These are phyloP conservation scores for Paragyromitra xinjiangensis DNA, from an alignment of 495 filamentous ascomycete genomes.

Conservation along the genomic window DNA sequence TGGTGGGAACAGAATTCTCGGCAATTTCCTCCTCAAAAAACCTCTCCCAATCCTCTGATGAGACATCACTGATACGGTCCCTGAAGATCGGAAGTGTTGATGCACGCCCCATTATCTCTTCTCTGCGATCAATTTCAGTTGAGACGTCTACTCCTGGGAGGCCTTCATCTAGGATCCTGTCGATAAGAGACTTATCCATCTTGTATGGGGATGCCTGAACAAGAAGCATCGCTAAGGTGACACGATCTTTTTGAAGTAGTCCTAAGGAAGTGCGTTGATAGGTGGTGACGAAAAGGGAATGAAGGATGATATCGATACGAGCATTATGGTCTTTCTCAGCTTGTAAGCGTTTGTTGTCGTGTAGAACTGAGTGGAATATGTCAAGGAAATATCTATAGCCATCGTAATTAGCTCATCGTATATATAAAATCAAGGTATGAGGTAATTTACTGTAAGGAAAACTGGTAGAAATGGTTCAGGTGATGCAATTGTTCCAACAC, in stretches of 20 bases:
- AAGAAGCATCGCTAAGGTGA: slow-evolving; percentile 94
- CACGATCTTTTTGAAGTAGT: slow-evolving; percentile 89
- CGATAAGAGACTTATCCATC: slow-evolving; percentile 89
- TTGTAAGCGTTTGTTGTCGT: slow-evolving; percentile 76
- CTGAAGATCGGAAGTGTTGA: slow-evolving; percentile 77
- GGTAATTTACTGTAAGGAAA: slow-evolving; percentile 76
- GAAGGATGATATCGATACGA: slow-evolving; percentile 85
- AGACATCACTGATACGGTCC: slow-evolving; percentile 69
- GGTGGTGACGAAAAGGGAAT: slow-evolving; percentile 86
- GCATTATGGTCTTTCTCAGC: slow-evolving; percentile 76
- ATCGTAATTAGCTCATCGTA: slow-evolving; percentile 1
- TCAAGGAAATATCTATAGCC: slow-evolving; percentile 78
- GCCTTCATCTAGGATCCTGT: slow-evolving; percentile 81
- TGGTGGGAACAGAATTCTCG: slow-evolving; percentile 81
- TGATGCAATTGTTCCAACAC: slow-evolving; percentile 97
- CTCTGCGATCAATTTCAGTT: slow-evolving; percentile 67
- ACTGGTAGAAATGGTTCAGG: slow-evolving; percentile 99
- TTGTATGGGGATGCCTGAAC: slow-evolving; percentile 92
- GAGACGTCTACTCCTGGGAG: slow-evolving; percentile 82
- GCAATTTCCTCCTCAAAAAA: slow-evolving; percentile 88
- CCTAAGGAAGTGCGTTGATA: slow-evolving; percentile 94
- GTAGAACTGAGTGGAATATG: slow-evolving; percentile 94
- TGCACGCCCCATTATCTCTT: slow-evolving; percentile 74
- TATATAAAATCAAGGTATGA: slow-evolving; percentile 1
- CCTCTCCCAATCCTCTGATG: slow-evolving; percentile 74